Base-by-base conservation (phyloP, 1,284 basidiomycete species). In the Boletellus deceptivus region DNA sequence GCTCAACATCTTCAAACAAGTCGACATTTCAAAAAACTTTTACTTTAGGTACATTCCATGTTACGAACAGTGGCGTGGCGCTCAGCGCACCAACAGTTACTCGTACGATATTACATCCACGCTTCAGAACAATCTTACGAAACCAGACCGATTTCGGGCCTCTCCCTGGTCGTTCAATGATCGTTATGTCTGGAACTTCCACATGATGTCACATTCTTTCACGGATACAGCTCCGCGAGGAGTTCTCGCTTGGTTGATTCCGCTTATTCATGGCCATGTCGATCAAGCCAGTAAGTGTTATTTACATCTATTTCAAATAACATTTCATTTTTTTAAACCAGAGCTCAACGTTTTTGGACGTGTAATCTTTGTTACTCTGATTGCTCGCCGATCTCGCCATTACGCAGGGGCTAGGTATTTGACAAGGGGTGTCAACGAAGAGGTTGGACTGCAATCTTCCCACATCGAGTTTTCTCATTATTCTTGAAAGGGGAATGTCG, bases 1-100 rank as follows among this genome's bases (percentile, higher is more conserved):
- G 35, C 84, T 97, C 70, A 89, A 86, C 55, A 84, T 91, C n/a
- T 99, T 99, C 75, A 94, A 93, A 66, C 93, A 96, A 68, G 95
- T 99, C 4, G 97, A 99, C 62, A 83, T 99, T 75, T 90, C 90
- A 43, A 98, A 99, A 75, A 98, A 99, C 72, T 99, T 99, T 69
- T 99, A 99, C 74, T 99, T 99, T 70, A 95, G 92, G 91, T 96
- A 59, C 46, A 67, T 10, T 46, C 37, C 18, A 47, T 33, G 27
- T 14, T 20, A 9, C 13, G 3, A 54, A 35, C 42, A 6, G 18
- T 6, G 24, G 24, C 13, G 4, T 24, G 17, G 24, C 31, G 18
- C 57, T 55, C 36, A 61, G 14, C 33, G 6, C 43, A 39, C 34
- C 35, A 43, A 31, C 59, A 95, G 94, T 58, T 93, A 97, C 68